A percentile compares a stretch with the other conserved stretches of the same genome.
These are phyloP conservation scores for Pluteus cervinus DNA, from an alignment of 768 basidiomycete species.

Conservation along the genomic window DNA sequence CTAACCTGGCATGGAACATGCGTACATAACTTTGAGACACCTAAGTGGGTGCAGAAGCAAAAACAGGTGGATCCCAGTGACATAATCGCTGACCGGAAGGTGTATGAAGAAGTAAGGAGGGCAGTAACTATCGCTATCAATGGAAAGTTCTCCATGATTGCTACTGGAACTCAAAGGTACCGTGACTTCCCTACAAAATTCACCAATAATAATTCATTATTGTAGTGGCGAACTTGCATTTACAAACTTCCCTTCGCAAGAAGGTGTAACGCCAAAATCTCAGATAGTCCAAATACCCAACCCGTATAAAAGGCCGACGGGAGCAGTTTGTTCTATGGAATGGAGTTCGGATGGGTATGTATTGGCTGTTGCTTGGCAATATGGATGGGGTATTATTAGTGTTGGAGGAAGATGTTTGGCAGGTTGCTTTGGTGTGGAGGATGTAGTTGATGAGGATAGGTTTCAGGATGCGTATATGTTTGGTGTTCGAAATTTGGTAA, in stretches of 20 bases:
- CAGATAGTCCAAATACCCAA: conserved; percentile 60
- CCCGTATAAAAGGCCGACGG: conserved; percentile 50
- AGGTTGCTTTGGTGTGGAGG: conserved; percentile 68
- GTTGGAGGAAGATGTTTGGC: conserved; percentile 84
- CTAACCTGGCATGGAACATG: conserved; percentile 71
- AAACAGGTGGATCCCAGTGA: conserved; percentile 47
- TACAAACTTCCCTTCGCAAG: conserved; percentile 62
- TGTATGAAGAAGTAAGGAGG: conserved; percentile 61
- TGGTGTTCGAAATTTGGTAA: conserved; percentile 69
- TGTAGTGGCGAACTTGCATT: conserved; percentile 62
- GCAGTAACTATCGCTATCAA: conserved; percentile 69
- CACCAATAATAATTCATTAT: conserved; percentile 1
- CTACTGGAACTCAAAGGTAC: conserved; percentile 72
- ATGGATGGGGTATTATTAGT: conserved; percentile 89
- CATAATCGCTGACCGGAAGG: conserved; percentile 18
- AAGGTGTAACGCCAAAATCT: conserved; percentile 50
- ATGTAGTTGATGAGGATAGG: conserved; percentile 41
- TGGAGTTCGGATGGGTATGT: conserved; percentile 98
- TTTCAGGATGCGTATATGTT: conserved; percentile 86
- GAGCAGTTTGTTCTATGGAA: conserved; percentile 62
- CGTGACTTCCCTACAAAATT: conserved; percentile 1
- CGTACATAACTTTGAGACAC: conserved; percentile 67
- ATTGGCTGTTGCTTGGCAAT: conserved; percentile 85
- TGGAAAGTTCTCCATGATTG: conserved; percentile 73
- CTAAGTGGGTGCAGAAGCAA: conserved; percentile 77